phyloP scores from a whole-genome alignment of 352 stramenopile species.

The Phytophthora rubi region DNA sequence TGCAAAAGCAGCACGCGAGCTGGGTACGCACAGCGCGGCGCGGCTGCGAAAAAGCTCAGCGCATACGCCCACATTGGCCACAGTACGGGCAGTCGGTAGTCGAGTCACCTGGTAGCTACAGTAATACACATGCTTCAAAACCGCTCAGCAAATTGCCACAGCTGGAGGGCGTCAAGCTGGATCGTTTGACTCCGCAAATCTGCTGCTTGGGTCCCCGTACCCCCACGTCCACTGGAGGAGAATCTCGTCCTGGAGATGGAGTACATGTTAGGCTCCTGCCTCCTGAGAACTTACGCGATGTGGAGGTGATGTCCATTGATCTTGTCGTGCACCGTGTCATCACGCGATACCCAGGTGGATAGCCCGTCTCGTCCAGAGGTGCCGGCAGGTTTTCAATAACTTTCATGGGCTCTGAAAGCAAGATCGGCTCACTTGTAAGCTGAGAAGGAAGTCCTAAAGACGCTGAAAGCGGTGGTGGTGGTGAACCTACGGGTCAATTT shows the following conservation, averaged over 20 bases:
- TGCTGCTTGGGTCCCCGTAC: slow-evolving; percentile 12
- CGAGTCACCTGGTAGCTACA: background rate
- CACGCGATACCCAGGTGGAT: slow-evolving; percentile 4
- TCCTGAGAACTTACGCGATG: slow-evolving; percentile 4
- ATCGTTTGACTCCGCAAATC: slow-evolving; percentile 21
- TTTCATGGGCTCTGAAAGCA: slow-evolving; percentile 11
- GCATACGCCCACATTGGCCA: background rate
- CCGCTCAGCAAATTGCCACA: background rate
- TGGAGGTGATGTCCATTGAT: slow-evolving; percentile 6
- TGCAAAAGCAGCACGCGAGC: background rate
- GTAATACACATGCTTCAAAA: background rate
- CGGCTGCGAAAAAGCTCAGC: no score
- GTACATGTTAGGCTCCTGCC: background rate
- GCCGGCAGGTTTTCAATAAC: slow-evolving; percentile 25
- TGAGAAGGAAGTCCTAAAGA: background rate
- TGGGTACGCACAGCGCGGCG: background rate
- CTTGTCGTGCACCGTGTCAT: slow-evolving; percentile 4
- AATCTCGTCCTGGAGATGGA: background rate
- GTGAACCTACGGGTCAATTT: background rate
- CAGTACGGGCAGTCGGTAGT: background rate
- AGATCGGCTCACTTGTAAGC: background rate
- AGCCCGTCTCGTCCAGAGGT: background rate
- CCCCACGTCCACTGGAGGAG: slow-evolving; percentile 5
- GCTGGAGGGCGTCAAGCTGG: slow-evolving; percentile 7
- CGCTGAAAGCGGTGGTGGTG: slow-evolving; percentile 8